These are phyloP conservation scores for Pterocarpus santalinus DNA, from an alignment of 306 rosid genomes.

Conservation along the genomic window DNA sequence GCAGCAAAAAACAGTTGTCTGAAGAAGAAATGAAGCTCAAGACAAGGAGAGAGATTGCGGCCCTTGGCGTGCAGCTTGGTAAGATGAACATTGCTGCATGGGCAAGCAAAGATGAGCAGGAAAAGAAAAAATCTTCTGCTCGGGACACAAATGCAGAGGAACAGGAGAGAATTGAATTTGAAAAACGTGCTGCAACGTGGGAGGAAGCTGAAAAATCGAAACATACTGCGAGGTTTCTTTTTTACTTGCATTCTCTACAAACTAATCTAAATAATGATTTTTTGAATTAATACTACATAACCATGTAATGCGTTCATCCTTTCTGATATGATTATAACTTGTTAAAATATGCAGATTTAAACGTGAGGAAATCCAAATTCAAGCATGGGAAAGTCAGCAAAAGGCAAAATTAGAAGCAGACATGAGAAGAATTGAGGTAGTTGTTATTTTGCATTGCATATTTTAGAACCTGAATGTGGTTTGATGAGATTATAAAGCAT, in stretches of 20 bases:
- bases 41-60: constrained; percentile 92
- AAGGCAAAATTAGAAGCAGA: constrained; percentile 86
- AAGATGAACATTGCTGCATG: constrained; percentile 93
- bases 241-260: constrained; percentile 31
- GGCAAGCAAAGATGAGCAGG: constrained; percentile 89
- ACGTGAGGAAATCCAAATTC: constrained; percentile 93
- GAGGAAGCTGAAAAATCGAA: constrained; percentile 89
- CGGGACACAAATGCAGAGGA: constrained; percentile 46
- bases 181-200: constrained; percentile 88
- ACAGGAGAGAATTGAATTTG: constrained; percentile 70
- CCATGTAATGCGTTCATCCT: constrained; percentile 1
- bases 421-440: constrained; percentile 90
- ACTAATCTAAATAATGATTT: constrained; percentile 15
- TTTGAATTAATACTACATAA: background rate
- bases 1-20: constrained; percentile 59
- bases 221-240: constrained; percentile 84
- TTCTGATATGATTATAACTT: constrained; percentile 32
- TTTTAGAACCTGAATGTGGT: constrained; percentile 7
- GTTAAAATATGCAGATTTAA: constrained; percentile 64
- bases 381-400: constrained; percentile 95
- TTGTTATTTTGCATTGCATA: constrained; percentile 3
- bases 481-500: constrained; percentile 28
- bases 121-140: constrained; percentile 49
- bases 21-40: constrained; percentile 88
- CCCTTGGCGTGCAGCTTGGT: constrained; percentile 93